Base-by-base conservation (phyloP, 2,329 filamentous ascomycete genomes). In the Sordariomycetes sp. region DNA sequence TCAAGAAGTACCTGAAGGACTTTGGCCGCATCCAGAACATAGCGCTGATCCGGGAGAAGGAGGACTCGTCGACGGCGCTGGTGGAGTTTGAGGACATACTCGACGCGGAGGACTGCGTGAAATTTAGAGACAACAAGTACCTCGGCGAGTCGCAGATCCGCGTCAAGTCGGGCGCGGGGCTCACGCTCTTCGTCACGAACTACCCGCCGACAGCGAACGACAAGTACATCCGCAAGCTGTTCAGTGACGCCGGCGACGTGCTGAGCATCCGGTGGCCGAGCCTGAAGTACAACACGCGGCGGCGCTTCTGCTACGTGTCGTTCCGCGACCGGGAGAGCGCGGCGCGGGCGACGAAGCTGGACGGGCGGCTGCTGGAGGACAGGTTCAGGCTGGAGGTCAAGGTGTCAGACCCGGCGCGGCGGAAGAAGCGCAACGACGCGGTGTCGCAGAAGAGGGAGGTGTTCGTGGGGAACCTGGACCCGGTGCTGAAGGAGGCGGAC, bases 281-380 rank as follows among this genome's bases (percentile, higher is more conserved):
- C 59, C 81, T 99, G 56, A 95, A 95, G 69, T 91, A 81, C 70
- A 93, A 97, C 66, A 86, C 87, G 1, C 86, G 89, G 64, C 89
- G 94, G 35, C 87, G 94, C 25, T 99, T 99, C 74, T 97, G 92
- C 75, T 99, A 99, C 70, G 79, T 97, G 7, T 90, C 95, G n/a
- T 97, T 97, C 69, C 80, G 85, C 54, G 83, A 84, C 35, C 72
- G 80, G 2, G 78, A 79, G n/a, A 81, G 82, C 57, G 89, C 91
- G 0, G 78, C 83, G 46, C 83, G 81, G 54, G 92, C 92, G 1
- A 87, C 86, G 0, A 74, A 82, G 60, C 80, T 96, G 54, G 80
- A 97, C 66, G 87, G 87, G 28, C 85, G 79, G 59, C 69, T 85
- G 24, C 72, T 96, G 0, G 87, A 87, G 25, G 83, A 83, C 28